Percentiles rank a stretch among this genome's conserved stretches.
phyloP scores from a whole-genome alignment of 2,329 filamentous ascomycete genomes.

The Leptographium wingfieldii region DNA sequence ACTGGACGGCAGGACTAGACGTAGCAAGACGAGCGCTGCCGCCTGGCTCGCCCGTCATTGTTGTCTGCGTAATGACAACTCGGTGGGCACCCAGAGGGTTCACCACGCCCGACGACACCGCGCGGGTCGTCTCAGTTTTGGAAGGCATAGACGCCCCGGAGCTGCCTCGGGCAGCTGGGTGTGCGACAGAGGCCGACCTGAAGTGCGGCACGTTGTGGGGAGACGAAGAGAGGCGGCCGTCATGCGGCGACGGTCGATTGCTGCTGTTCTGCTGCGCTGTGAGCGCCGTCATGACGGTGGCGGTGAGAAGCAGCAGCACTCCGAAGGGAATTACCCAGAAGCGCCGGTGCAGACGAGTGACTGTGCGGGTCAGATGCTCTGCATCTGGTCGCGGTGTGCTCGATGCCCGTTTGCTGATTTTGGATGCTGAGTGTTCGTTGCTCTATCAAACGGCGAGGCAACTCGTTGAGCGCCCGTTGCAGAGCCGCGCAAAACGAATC shows the following conservation, averaged over 20 bases:
- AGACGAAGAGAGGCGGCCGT: not conserved
- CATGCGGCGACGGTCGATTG: not conserved
- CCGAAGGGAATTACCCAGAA: not conserved
- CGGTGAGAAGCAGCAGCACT: not conserved
- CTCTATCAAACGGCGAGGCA: not conserved
- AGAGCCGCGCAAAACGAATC: not conserved
- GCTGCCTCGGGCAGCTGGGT: not conserved
- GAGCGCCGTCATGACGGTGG: not conserved
- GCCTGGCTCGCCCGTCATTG: not conserved
- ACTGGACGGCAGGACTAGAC: constrained; percentile 19
- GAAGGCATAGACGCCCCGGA: constrained; percentile 3
- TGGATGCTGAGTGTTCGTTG: not conserved
- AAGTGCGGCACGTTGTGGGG: not conserved
- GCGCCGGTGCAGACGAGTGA: not conserved
- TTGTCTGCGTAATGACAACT: not conserved
- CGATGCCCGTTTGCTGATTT: not conserved
- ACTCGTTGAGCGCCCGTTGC: not conserved
- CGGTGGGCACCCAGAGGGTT: constrained; percentile 5
- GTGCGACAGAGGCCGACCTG: not conserved
- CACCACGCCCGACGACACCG: not conserved
- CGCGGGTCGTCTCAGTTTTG: constrained; percentile 2
- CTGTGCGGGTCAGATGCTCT: not conserved
- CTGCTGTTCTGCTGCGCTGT: not conserved
- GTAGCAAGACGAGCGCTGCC: not conserved
- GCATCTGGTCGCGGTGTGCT: not conserved